phyloP scores from a whole-genome alignment of 345 rosid species.

The Leavenworthia alabamica region DNA sequence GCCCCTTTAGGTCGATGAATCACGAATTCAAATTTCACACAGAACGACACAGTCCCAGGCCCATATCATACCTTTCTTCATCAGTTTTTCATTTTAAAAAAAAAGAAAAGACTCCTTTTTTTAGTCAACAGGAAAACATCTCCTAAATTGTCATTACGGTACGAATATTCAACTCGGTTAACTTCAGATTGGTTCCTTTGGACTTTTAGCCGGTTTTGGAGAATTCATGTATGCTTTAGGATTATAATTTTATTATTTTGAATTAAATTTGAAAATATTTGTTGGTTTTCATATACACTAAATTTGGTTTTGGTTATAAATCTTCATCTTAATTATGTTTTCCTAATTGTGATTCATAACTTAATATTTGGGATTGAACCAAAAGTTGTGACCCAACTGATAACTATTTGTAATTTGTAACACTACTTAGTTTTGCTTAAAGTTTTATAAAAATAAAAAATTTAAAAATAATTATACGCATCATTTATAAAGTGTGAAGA shows the following conservation, averaged over 20 bases:
- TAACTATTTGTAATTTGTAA: neutral
- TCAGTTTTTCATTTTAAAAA: neutral
- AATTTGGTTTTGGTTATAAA: neutral
- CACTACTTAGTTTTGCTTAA: neutral
- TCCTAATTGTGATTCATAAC: neutral
- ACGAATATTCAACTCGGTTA: neutral
- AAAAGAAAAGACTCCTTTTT: too few species aligned
- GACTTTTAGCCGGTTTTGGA: neutral
- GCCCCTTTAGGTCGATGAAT: neutral
- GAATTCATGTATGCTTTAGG: neutral
- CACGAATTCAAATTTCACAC: neutral
- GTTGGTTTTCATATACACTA: neutral
- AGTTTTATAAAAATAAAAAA: neutral
- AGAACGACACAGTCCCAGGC: neutral
- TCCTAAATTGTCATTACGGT: neutral
- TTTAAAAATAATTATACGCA: neutral
- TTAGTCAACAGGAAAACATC: neutral
- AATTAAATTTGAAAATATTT: neutral
- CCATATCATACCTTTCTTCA: neutral
- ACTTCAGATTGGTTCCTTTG: neutral
- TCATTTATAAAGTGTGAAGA: constrained; percentile 18
- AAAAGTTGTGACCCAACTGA: neutral
- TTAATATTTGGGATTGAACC: neutral
- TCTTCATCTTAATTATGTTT: neutral
- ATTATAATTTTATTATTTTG: neutral